Conservation (phyloP, 2,329 filamentous ascomycete genomes). For the Trichophyton simii region DNA sequence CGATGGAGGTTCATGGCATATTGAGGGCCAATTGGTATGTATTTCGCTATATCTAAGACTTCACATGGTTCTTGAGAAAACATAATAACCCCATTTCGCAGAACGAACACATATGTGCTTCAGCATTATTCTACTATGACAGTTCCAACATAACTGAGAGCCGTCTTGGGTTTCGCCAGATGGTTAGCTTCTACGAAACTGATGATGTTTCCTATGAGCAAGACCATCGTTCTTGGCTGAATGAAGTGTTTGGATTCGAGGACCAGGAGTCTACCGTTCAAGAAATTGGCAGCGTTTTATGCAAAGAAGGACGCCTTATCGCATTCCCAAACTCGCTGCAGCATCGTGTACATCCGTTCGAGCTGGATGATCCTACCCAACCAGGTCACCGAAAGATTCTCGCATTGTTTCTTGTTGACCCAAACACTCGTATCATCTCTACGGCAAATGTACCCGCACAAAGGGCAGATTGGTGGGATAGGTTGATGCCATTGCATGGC, state of each 20-base stretch:
- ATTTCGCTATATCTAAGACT: not conserved
- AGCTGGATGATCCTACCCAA: constrained; percentile 10
- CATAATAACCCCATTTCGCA: constrained; percentile 8
- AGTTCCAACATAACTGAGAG: constrained; percentile 47
- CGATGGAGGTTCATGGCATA: constrained; percentile 29
- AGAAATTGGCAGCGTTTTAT: constrained; percentile 11
- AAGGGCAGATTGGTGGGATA: constrained; percentile 12
- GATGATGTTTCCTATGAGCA: constrained; percentile 22
- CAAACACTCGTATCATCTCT: constrained; percentile 13
- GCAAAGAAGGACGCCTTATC: constrained; percentile 14
- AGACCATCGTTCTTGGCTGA: constrained; percentile 10
- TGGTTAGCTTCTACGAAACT: constrained; percentile 12
- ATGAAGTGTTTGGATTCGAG: constrained; percentile 8
- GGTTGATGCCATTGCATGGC: constrained; percentile 1
- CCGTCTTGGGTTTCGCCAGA: constrained; percentile 40
- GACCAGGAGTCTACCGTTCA: constrained; percentile 8
- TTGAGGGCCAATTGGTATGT: constrained; percentile 37
- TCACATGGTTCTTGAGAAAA: not conserved
- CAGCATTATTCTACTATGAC: constrained; percentile 51
- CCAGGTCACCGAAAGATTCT: constrained; percentile 14
- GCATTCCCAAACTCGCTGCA: constrained; percentile 15
- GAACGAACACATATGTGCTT: constrained; percentile 54
- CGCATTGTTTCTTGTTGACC: constrained; percentile 13
- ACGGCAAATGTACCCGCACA: constrained; percentile 12
- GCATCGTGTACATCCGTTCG: constrained; percentile 11